Conservation (phyloP, 257 asterid genomes). For the Orobanche coerulescens region DNA sequence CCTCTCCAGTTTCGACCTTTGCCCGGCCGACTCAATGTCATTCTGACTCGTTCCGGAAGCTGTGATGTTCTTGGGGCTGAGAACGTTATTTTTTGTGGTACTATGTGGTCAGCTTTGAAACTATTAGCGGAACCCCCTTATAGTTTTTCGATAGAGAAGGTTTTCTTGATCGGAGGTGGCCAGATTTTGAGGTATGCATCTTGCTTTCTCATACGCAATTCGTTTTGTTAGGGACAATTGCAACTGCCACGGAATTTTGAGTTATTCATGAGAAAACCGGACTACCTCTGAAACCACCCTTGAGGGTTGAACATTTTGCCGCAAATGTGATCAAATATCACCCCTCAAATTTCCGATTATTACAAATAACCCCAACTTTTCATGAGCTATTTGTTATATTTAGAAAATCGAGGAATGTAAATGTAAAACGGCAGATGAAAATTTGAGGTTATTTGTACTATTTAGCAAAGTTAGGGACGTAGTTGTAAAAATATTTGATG, state of each 20-base stretch:
- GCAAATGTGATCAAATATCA: neutral
- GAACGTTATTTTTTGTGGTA: slow-evolving; percentile 59
- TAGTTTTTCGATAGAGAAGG: slow-evolving; percentile 53
- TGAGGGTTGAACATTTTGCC: too few species aligned
- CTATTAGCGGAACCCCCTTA: slow-evolving; percentile 67
- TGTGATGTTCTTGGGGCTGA: slow-evolving; percentile 42
- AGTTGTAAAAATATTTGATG: neutral
- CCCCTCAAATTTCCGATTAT: neutral
- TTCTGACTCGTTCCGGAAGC: slow-evolving; percentile 68
- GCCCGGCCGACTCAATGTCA: slow-evolving; percentile 89
- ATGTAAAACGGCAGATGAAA: neutral
- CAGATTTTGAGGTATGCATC: slow-evolving; percentile 64
- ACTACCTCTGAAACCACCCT: too few species aligned
- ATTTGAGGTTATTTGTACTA: neutral
- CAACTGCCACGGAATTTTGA: too few species aligned
- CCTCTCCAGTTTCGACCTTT: slow-evolving; percentile 71
- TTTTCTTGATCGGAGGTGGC: slow-evolving; percentile 93
- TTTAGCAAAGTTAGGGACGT: neutral
- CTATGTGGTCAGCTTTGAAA: slow-evolving; percentile 60
- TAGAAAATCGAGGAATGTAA: neutral
- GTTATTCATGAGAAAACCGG: too few species aligned
- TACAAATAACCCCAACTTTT: neutral
- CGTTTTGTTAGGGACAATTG: neutral
- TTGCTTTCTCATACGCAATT: neutral
- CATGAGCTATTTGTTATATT: neutral